These are phyloP conservation scores for Aspergillus haitiensis DNA, from an alignment of 495 filamentous ascomycete species.

Conservation along the genomic window DNA sequence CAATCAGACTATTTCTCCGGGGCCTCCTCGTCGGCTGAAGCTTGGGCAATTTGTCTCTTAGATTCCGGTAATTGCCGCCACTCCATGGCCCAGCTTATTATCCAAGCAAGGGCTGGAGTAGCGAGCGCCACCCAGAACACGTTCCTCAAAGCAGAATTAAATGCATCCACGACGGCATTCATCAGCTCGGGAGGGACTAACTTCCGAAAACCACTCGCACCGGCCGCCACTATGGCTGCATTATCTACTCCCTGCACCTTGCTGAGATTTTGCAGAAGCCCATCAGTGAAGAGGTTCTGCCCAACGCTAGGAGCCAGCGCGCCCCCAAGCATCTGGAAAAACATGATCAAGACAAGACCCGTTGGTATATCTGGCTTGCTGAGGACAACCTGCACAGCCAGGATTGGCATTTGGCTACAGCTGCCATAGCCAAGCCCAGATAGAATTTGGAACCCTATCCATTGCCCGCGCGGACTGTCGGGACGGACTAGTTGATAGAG, in stretches of 20 bases:
- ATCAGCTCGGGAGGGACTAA: background rate
- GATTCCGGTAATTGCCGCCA: background rate
- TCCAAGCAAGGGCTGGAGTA: constrained; percentile 12
- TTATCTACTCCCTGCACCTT: background rate
- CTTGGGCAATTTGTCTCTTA: no score
- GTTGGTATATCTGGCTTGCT: constrained; percentile 27
- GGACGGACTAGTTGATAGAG: constrained; percentile 43
- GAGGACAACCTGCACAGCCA: constrained; percentile 35
- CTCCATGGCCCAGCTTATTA: constrained; percentile 19
- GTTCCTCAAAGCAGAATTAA: background rate
- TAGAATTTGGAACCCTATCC: constrained; percentile 42
- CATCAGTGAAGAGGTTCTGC: constrained; percentile 41
- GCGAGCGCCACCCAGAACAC: constrained; percentile 20
- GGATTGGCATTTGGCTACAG: constrained; percentile 31
- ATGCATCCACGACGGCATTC: background rate
- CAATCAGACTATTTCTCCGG: no score
- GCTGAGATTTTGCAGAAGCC: background rate
- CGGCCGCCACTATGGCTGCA: background rate
- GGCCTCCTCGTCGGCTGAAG: no score
- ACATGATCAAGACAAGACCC: constrained; percentile 40
- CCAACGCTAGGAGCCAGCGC: constrained; percentile 57
- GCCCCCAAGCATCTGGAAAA: constrained; percentile 53
- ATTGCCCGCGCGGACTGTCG: constrained; percentile 42
- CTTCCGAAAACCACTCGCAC: background rate
- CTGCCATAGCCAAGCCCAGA: constrained; percentile 32